Conservation (phyloP, 73 alveolate species). For the Symbiodinium pilosum region DNA sequence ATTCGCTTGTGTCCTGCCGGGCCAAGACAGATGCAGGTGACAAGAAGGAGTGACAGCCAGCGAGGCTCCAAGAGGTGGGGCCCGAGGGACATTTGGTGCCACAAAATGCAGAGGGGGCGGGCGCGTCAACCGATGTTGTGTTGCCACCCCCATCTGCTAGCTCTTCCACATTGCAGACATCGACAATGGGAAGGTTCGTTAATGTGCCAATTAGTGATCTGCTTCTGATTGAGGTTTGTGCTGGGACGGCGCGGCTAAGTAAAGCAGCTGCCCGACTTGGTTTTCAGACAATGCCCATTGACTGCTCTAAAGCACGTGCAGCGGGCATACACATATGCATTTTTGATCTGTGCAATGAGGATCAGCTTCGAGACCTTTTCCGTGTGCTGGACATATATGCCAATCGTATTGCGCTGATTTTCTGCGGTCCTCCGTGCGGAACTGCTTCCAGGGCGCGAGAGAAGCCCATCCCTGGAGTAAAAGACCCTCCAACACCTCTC, state of each 20-base stretch:
- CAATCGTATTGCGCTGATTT: neutral
- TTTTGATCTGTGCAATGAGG: neutral
- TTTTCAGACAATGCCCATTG: neutral
- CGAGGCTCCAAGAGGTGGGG: neutral
- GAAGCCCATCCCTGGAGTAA: neutral
- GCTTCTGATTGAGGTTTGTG: neutral
- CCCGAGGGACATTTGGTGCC: too few relatives aligned
- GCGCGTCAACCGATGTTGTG: too few relatives aligned
- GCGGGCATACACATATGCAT: neutral
- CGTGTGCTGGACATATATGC: neutral
- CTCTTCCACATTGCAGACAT: neutral
- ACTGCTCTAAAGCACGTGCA: neutral
- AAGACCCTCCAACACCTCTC: neutral
- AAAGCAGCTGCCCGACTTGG: neutral
- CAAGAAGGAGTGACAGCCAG: neutral
- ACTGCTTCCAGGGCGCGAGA: slow-evolving; percentile 19
- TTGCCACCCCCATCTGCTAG: too few relatives aligned
- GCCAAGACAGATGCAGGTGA: too few relatives aligned
- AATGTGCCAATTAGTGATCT: neutral
- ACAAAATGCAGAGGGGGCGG: too few relatives aligned
- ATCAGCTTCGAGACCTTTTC: neutral
- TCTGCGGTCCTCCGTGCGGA: slow-evolving; percentile 16
- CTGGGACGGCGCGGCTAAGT: neutral
- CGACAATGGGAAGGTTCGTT: neutral
- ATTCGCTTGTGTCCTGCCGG: neutral